phyloP scores from a whole-genome alignment of 139 green algal genomes.

The Chlamydomonas incerta region DNA sequence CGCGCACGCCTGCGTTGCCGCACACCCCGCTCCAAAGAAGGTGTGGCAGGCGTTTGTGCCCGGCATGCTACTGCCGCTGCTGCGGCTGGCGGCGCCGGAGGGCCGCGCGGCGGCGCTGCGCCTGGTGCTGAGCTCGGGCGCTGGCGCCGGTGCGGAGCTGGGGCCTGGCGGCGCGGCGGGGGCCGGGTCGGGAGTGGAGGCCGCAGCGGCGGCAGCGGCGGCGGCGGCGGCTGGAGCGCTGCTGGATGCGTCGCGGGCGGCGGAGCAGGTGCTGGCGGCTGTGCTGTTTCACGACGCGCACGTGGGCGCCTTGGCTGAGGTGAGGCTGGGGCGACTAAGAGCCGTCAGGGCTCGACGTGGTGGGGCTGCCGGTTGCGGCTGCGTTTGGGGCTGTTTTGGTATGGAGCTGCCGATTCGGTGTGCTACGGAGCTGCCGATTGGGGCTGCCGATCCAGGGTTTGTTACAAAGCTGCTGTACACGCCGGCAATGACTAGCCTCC shows the following conservation, averaged over 20 bases:
- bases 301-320: constrained; percentile 8
- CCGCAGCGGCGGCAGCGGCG: background rate
- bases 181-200: background rate
- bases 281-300: constrained; percentile 42
- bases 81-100: background rate
- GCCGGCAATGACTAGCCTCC: no score
- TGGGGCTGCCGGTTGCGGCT: no score
- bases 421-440: no score
- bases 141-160: background rate
- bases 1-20: background rate
- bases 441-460: no score
- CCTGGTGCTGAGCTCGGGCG: background rate
- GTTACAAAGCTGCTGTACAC: no score
- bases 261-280: constrained; percentile 2
- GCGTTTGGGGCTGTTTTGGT: no score
- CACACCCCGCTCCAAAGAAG: constrained; percentile 20
- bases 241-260: background rate
- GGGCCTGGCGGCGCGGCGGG: background rate
- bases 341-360: no score
- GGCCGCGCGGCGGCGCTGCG: background rate
- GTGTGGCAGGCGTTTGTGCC: constrained; percentile 38
- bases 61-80: constrained; percentile 22
- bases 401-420: no score
- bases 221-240: background rate
- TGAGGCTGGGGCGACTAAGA: no score